Base-by-base conservation (phyloP, 306 rosid genomes). In the Inga leiocalycina region DNA sequence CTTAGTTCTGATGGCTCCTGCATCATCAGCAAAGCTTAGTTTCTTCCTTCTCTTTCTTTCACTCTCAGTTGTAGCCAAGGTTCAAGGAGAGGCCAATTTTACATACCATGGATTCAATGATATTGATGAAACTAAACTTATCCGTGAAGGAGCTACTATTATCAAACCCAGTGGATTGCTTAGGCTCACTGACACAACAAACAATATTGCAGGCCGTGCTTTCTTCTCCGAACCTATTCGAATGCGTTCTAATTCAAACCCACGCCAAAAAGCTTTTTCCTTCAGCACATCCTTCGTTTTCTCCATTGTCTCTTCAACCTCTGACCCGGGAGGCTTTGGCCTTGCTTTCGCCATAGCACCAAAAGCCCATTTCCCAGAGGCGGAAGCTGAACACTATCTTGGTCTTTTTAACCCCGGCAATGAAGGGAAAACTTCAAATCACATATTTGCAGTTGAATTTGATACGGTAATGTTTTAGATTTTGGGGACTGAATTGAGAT, bases 261-360 rank as follows among this genome's bases (percentile, higher is more conserved):
- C 35, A 81, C 43, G 6, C 15, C 79, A 43, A 9, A 43, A 71
- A 71, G 52, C 35, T 22, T 43, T 15, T 75, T 90, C 97, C 76
- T 93, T 93, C 83, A 89, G 87, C 79, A 90, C 97, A 35, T 79
- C 77, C 45, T 88, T 93, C 64, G 97, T 93, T 35, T 93, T 91
- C 80, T 90, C 93, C 46, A 89, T 93, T 15, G 82, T 82, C 16
- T 49, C 91, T 0, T 59, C 91, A 6, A 59, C 19, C 24, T 51
- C 90, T 16, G 82, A 86, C 80, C 15, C 19, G 10, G 92, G 96
- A 0, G 98, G 98, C 27, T 91, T 52, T 32, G 98, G 98, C 81
- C 81, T 93, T 22, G 92, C 96, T 80, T 71, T 93, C 85, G 79
- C 88, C 69, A 59, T 90, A 39, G 78, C 94, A 24, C 92, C 98